Evolutionary conservation across 2,329 filamentous ascomycete genomes (phyloP).

Genomic region (Kalaharituber pfeilii): DNA sequence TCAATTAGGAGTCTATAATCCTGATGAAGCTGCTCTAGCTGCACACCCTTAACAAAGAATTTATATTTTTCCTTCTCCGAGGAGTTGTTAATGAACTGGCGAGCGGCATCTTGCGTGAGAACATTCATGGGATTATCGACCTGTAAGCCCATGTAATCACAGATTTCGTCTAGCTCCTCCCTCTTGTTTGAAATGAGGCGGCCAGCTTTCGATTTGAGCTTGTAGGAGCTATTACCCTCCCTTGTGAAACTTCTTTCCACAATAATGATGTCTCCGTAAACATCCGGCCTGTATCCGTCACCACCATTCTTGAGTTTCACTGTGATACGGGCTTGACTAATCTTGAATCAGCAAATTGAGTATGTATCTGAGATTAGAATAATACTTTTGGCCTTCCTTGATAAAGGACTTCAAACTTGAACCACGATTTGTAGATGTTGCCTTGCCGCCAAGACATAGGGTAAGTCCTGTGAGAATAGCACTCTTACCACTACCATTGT

Average conservation of each 20-base stretch:
- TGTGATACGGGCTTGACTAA: conserved; percentile 42
- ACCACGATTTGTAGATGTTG: conserved; percentile 79
- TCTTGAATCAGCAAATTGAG: conserved; percentile 5
- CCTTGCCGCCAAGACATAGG: conserved; percentile 86
- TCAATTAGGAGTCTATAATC: conserved; percentile 78
- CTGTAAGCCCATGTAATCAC: conserved; percentile 82
- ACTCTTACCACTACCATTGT: conserved; percentile 96
- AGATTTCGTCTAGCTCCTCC: conserved; percentile 74
- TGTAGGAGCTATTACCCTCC: conserved; percentile 62
- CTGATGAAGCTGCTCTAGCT: conserved; percentile 76
- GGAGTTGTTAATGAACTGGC: conserved; percentile 79
- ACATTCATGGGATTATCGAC: conserved; percentile 96
- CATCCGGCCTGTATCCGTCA: conserved; percentile 63
- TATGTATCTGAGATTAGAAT: conserved; percentile 7
- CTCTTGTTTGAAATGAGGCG: conserved; percentile 66
- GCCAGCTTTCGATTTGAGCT: conserved; percentile 57
- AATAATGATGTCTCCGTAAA: conserved; percentile 70
- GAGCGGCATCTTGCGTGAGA: conserved; percentile 83
- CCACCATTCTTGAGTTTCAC: conserved; percentile 88
- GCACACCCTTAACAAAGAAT: conserved; percentile 87
- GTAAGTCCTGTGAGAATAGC: conserved; percentile 85
- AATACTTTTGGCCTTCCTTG: conserved; percentile 67
- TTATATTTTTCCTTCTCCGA: conserved; percentile 77
- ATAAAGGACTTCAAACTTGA: conserved; percentile 79
- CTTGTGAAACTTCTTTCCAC: conserved; percentile 80